phyloP scores from a whole-genome alignment of 371 early-diverging fungal species.

The Aphelidium insulamus region DNA sequence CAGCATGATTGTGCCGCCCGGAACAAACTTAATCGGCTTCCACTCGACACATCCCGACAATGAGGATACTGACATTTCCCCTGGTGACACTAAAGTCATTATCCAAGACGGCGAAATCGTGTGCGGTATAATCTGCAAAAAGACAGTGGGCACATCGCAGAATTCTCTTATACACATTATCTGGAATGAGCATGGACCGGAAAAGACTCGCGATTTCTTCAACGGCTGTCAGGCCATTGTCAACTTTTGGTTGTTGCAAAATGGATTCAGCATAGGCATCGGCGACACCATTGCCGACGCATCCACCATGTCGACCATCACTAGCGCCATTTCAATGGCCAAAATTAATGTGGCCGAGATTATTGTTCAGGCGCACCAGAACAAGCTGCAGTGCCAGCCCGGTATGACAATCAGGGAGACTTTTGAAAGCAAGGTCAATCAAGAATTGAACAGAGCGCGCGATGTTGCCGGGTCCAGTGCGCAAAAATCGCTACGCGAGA shows the following conservation, averaged over 20 bases:
- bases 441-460: constrained; percentile 84
- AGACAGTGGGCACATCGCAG: constrained; percentile 81
- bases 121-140: constrained; percentile 92
- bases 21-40: constrained; percentile 51
- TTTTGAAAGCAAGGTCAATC: constrained; percentile 84
- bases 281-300: constrained; percentile 96
- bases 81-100: constrained; percentile 77
- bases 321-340: constrained; percentile 59
- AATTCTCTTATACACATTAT: constrained; percentile 93
- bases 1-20: constrained; percentile 77
- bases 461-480: constrained; percentile 88
- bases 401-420: constrained; percentile 96
- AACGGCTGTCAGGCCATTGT: constrained; percentile 88
- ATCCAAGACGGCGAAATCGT: constrained; percentile 88
- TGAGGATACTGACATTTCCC: constrained; percentile 50
- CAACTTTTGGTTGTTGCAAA: constrained; percentile 86
- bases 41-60: constrained; percentile 67
- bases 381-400: constrained; percentile 70
- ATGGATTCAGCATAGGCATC: constrained; percentile 96
- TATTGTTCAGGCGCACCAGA: constrained; percentile 66
- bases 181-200: constrained; percentile 84
- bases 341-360: constrained; percentile 66
- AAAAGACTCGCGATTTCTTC: constrained; percentile 77
- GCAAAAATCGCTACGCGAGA: constrained; percentile 62
- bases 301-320: constrained; percentile 64